Conservation (phyloP, 1,284 basidiomycete genomes). For the Marasmius oreades region DNA sequence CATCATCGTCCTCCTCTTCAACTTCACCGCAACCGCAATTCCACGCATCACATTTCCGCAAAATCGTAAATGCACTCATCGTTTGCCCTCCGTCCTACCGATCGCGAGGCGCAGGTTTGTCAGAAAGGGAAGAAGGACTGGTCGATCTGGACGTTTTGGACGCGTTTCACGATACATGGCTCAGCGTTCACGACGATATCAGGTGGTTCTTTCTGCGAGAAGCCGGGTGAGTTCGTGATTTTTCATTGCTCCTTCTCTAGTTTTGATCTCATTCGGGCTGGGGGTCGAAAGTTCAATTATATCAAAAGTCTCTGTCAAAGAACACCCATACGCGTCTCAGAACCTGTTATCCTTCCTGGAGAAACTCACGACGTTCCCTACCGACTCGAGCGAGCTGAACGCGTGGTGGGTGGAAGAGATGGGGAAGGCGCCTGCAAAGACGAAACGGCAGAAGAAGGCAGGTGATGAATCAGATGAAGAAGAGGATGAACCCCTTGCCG, state of each 20-base stretch:
- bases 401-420: conserved; percentile 84
- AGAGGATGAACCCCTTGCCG: conserved; percentile 41
- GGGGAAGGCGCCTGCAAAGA: conserved; percentile 52
- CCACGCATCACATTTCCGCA: conserved; percentile 66
- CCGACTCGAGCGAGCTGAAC: conserved; percentile 71
- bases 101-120: conserved; percentile 15
- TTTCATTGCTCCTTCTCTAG: background rate
- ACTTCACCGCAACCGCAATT: conserved; percentile 48
- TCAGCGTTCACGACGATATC: conserved; percentile 84
- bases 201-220: conserved; percentile 93
- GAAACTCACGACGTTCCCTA: conserved; percentile 80
- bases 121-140: conserved; percentile 23
- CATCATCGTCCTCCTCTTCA: background rate
- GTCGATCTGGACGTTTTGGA: conserved; percentile 60
- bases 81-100: conserved; percentile 56
- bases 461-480: conserved; percentile 34
- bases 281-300: conserved; percentile 3
- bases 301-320: conserved; percentile 9
- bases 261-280: too few species aligned
- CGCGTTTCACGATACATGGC: conserved; percentile 66
- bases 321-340: conserved; percentile 38
- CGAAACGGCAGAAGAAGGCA: conserved; percentile 35
- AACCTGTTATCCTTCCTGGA: conserved; percentile 81
- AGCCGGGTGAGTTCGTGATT: conserved; percentile 51
- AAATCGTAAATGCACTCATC: conserved; percentile 59